phyloP scores from a whole-genome alignment of 2,329 filamentous ascomycete species.

The Phaeosphaeria sp. region DNA sequence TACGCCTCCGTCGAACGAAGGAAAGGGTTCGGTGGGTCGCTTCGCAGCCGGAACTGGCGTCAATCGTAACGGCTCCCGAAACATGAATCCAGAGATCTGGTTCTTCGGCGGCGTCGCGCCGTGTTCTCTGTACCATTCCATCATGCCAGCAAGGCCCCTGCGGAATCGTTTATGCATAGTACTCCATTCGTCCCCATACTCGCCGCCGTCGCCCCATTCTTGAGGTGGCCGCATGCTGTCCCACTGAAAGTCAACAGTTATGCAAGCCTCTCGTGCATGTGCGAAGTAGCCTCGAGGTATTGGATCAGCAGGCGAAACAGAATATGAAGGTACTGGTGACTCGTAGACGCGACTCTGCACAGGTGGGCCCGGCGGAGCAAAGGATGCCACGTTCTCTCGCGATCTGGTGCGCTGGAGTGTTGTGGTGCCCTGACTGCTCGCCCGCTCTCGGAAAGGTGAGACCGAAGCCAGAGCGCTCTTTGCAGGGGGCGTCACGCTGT shows the following conservation, averaged over 20 bases:
- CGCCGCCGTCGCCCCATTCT: constrained; percentile 86
- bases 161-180: constrained; percentile 92
- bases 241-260: constrained; percentile 92
- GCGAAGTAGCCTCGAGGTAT: constrained; percentile 89
- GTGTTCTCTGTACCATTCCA: constrained; percentile 79
- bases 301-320: constrained; percentile 77
- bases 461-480: constrained; percentile 49
- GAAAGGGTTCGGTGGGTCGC: constrained; percentile 35
- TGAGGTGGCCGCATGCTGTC: constrained; percentile 83
- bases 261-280: constrained; percentile 86
- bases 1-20: constrained; percentile 38
- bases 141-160: constrained; percentile 75
- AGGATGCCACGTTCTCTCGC: constrained; percentile 28
- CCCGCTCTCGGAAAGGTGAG: constrained; percentile 52
- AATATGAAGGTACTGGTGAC: constrained; percentile 80
- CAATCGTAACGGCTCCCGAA: constrained; percentile 22
- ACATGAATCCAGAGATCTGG: constrained; percentile 40
- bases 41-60: constrained; percentile 22
- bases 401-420: constrained; percentile 33
- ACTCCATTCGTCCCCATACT: constrained; percentile 93
- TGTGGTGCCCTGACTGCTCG: constrained; percentile 50
- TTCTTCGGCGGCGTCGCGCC: constrained; percentile 44
- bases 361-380: constrained; percentile 22
- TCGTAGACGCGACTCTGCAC: constrained; percentile 62
- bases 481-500: constrained; percentile 28